Conservation (phyloP, 2,329 filamentous ascomycete species). For the Sphaerostilbella broomeana region DNA sequence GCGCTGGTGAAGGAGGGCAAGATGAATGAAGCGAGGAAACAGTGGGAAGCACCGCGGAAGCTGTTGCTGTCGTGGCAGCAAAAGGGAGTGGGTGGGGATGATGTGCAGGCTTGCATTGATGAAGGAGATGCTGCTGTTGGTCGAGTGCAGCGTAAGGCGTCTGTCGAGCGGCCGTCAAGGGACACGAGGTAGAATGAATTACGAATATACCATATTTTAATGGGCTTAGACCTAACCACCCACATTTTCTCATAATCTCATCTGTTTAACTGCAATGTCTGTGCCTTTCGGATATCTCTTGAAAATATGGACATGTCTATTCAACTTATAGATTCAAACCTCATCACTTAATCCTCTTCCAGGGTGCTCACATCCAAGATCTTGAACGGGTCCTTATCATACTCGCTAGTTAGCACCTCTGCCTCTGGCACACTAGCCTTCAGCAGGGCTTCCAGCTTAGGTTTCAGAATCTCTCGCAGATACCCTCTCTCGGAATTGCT, state of each 20-base stretch:
- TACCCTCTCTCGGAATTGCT: conserved; percentile 89
- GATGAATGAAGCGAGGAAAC: conserved; percentile 50
- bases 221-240: conserved; percentile 1
- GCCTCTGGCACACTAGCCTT: conserved; percentile 43
- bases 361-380: conserved; percentile 53
- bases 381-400: conserved; percentile 82
- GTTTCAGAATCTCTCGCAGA: conserved; percentile 62
- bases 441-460: conserved; percentile 56
- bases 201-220: conserved; percentile 1
- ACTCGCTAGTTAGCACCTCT: conserved; percentile 66
- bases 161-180: conserved; percentile 14
- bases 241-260: conserved; percentile 4
- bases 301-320: no score
- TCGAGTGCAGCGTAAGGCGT: conserved; percentile 12
- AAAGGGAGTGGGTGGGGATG: conserved; percentile 46
- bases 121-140: conserved; percentile 48
- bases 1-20: conserved; percentile 53
- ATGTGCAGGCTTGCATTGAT: conserved; percentile 47
- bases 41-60: conserved; percentile 49
- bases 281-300: no score
- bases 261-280: no score
- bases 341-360: conserved; percentile 17
- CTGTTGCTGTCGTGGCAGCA: conserved; percentile 49
- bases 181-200: conserved; percentile 13
- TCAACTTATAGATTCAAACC: no score